Evolutionary conservation across 495 filamentous ascomycete species (phyloP).

Genomic region (Trichocladium uniseriatum): DNA sequence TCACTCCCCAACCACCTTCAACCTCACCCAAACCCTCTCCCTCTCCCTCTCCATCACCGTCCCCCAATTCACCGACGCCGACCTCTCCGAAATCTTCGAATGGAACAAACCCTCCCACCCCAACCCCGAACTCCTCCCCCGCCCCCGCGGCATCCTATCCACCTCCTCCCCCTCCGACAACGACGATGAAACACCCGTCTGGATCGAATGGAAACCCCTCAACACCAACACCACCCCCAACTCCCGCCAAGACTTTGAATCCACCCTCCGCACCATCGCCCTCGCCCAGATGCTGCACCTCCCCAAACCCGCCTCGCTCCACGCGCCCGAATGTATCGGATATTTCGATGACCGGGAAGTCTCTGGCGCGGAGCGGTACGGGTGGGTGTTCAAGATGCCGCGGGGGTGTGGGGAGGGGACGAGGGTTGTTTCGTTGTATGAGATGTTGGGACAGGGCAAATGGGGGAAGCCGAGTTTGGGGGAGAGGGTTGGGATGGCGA

Average conservation of each 20-base stretch:
- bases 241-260: conserved; percentile 15
- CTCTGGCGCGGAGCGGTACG: conserved; percentile 12
- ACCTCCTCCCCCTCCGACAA: not conserved
- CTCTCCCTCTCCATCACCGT: conserved; percentile 13
- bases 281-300: conserved; percentile 26
- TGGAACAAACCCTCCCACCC: conserved; percentile 11
- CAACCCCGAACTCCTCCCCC: conserved; percentile 7
- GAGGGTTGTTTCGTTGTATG: conserved; percentile 15
- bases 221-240: not conserved
- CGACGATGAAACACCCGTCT: conserved; percentile 17
- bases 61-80: not conserved
- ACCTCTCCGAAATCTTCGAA: conserved; percentile 5
- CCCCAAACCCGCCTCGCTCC: conserved; percentile 18
- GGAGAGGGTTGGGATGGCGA: conserved; percentile 18
- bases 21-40: not conserved
- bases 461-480: conserved; percentile 15
- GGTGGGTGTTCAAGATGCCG: conserved; percentile 23
- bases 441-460: conserved; percentile 4
- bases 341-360: conserved; percentile 24
- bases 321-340: conserved; percentile 22
- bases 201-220: conserved; percentile 27
- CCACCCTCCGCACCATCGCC: conserved; percentile 18
- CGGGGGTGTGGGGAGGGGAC: conserved; percentile 13
- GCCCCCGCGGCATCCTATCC: conserved; percentile 15
- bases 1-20: not conserved